Percentiles rank a stretch among this genome's conserved stretches.
Conservation (phyloP, 495 filamentous ascomycete species). For the Xylaria longipes region DNA sequence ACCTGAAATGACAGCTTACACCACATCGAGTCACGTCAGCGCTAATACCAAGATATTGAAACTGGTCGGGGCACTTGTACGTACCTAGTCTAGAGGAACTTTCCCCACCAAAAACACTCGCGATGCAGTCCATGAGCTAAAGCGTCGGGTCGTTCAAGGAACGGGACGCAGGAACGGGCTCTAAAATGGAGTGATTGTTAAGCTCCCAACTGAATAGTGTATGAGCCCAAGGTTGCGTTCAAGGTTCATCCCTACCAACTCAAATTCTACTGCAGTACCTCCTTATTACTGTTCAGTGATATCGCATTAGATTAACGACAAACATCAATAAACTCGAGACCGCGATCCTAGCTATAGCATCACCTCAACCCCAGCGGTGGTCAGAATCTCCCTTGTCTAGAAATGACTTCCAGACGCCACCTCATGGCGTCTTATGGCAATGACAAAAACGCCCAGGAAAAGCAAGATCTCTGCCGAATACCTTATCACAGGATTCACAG, state of each 20-base stretch:
- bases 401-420: neutral
- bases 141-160: slow-evolving; percentile 14
- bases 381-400: neutral
- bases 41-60: slow-evolving; percentile 18
- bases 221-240: neutral
- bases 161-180: slow-evolving; percentile 21
- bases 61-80: neutral
- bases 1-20: slow-evolving; percentile 20
- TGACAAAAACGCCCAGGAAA: slow-evolving; percentile 5
- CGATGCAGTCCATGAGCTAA: slow-evolving; percentile 10
- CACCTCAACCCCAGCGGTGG: neutral
- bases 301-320: neutral
- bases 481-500: neutral
- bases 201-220: neutral
- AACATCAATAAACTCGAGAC: slow-evolving; percentile 2
- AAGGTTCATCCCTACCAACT: slow-evolving; percentile 23
- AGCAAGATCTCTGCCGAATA: neutral
- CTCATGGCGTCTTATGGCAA: neutral
- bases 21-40: slow-evolving; percentile 16
- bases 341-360: neutral
- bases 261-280: neutral
- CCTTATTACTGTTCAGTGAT: neutral
- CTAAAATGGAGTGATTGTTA: slow-evolving; percentile 8
- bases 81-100: neutral
- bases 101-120: neutral